These are phyloP conservation scores for Eimeria sp. DNA, from an alignment of 169 alveolate species.

Conservation along the genomic window DNA sequence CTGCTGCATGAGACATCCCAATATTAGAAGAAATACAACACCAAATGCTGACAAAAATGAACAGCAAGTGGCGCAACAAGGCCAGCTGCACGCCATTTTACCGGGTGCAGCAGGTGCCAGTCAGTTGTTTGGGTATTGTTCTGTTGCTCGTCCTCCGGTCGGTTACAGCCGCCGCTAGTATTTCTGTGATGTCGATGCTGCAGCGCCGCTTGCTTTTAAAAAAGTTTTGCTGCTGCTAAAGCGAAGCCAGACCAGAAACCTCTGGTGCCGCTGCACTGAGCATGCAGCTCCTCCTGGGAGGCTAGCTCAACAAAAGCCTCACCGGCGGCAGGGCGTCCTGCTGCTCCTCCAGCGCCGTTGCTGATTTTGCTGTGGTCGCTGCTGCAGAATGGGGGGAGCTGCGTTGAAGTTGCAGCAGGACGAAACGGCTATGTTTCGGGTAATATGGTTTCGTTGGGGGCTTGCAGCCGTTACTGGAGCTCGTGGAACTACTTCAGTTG, in stretches of 20 bases:
- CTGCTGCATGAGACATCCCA: conserved; percentile 72
- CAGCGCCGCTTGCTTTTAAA: background rate
- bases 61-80: conserved; percentile 75
- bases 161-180: background rate
- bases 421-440: background rate
- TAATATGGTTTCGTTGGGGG: background rate
- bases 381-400: background rate
- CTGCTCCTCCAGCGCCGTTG: background rate
- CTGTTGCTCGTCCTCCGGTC: background rate
- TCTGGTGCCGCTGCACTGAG: background rate
- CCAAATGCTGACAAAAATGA: conserved; percentile 70
- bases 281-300: background rate
- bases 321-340: background rate
- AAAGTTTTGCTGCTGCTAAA: background rate
- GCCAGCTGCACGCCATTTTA: conserved; percentile 70
- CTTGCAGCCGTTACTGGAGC: background rate
- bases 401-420: background rate
- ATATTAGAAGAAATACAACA: conserved; percentile 24
- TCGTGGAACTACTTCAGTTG: background rate
- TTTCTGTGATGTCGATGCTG: conserved; percentile 14
- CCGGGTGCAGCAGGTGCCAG: background rate
- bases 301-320: background rate
- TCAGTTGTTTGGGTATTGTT: background rate
- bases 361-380: background rate
- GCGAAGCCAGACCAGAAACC: background rate